Conservation (phyloP, 2,329 filamentous ascomycete genomes). For the Fusarium buxicola region DNA sequence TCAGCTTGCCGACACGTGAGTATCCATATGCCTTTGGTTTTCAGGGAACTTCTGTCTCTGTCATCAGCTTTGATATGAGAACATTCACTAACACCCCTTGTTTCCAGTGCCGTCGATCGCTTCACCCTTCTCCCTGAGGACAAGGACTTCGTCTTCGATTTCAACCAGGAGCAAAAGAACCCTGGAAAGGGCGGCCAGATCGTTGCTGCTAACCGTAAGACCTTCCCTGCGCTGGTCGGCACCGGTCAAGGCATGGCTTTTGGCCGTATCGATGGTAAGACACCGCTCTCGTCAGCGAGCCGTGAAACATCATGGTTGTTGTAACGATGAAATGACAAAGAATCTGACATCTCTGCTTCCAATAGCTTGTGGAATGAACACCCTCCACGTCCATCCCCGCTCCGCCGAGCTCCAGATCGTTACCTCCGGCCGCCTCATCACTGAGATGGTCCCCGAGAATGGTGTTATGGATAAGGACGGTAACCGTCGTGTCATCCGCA, state of each 20-base stretch:
- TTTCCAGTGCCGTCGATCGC: conserved; percentile 55
- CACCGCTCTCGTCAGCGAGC: not conserved
- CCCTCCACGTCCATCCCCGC: conserved; percentile 66
- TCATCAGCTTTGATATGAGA: not conserved
- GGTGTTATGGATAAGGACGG: conserved; percentile 54
- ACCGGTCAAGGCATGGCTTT: conserved; percentile 63
- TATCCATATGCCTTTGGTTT: not conserved
- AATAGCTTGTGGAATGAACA: conserved; percentile 66
- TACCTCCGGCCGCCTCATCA: conserved; percentile 60
- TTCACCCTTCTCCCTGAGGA: conserved; percentile 57
- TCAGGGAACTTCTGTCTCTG: not conserved
- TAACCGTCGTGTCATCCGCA: conserved; percentile 57
- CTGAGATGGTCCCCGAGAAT: conserved; percentile 66
- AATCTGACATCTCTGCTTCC: conserved; percentile 29
- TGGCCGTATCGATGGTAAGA: conserved; percentile 59
- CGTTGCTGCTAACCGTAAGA: conserved; percentile 65
- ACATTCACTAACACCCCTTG: conserved; percentile 25
- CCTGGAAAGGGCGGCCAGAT: conserved; percentile 58
- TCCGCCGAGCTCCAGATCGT: conserved; percentile 65
- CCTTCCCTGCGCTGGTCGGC: conserved; percentile 67
- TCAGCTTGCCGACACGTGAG: conserved; percentile 54
- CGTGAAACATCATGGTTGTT: not conserved
- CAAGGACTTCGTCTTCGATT: conserved; percentile 62
- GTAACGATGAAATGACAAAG: not conserved
- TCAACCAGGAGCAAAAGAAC: conserved; percentile 49